These are phyloP conservation scores for Phlebopus sp. DNA, from an alignment of 1,284 basidiomycete genomes.

Conservation along the genomic window DNA sequence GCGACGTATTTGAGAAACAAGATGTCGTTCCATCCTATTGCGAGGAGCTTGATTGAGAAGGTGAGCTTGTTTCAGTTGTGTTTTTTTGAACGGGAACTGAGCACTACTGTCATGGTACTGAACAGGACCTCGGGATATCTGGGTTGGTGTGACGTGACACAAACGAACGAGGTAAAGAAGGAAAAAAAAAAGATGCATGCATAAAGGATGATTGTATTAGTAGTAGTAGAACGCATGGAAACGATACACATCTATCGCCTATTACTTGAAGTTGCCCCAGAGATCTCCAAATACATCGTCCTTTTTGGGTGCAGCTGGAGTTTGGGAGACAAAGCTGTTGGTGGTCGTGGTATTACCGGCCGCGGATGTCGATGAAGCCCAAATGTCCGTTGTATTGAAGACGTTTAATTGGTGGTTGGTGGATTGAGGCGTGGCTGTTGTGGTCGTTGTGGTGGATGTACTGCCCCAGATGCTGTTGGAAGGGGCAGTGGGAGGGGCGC, in stretches of 20 bases:
- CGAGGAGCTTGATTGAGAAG: constrained; percentile 70
- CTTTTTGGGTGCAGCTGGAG: constrained; percentile 49
- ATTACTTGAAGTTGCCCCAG: constrained; percentile 76
- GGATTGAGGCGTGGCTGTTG: constrained; percentile 25
- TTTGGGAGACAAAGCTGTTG: constrained; percentile 32
- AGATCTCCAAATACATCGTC: constrained; percentile 79
- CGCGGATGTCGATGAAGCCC: constrained; percentile 41
- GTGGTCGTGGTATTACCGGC: constrained; percentile 13
- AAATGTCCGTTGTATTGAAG: constrained; percentile 52
- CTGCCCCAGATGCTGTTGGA: constrained; percentile 44
- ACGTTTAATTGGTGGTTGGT: constrained; percentile 26
- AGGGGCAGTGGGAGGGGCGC: constrained; percentile 26
- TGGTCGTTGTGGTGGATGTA: constrained; percentile 15
- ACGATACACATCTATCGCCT: constrained; percentile 3
- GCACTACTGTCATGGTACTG: too few relatives aligned
- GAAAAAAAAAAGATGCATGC: too few relatives aligned
- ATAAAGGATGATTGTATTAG: too few relatives aligned
- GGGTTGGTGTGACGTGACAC: not conserved
- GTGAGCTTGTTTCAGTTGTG: constrained; percentile 36
- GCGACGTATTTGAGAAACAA: constrained; percentile 52
- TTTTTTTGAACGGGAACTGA: not conserved
- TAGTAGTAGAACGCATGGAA: not conserved
- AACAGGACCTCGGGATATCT: constrained; percentile 2
- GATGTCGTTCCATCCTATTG: constrained; percentile 74
- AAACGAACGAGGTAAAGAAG: not conserved